Evolutionary conservation across 257 asterid species (phyloP), one percentile per base, ranked within the genome.

Genomic region (Anisodus acutangulus): DNA sequence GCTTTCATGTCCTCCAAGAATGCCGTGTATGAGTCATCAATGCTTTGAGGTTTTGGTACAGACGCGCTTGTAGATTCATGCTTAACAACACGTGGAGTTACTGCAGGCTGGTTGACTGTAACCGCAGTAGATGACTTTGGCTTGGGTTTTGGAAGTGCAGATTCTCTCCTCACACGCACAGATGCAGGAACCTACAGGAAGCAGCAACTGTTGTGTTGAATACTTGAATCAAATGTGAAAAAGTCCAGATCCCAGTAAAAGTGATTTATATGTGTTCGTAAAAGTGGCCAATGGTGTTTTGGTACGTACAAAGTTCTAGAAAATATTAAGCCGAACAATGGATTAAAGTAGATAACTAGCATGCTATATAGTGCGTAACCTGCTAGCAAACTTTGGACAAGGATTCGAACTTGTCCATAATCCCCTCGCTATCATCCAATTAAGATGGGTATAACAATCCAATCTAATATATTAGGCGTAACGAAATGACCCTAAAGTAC

Each of bases 1-100:
- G 95, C 95, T 85, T 93, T 95, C 98, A 95, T 95, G 88, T 95
- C 98, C 94, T 95, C 97, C 81, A 95, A 88, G 88, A 95, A 95
- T 10, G 98, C 98, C 86, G 79, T 89, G 85, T 95, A 95, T 0
- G 98, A 95, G 88, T 95, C 98, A 76, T 95, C 98, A 22, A 94
- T 93, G 78, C 98, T 95, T 82, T 82, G 94, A 53, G 95, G 95
- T 67, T 92, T 93, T 15, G 89, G 86, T 12, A 90, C 89, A 58
- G 95, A 78, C 17, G 91, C 66, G 71, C 86, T 81, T 19, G 80
- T 78, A 6, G 90, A 57, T 87, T 88, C 94, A 85, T 87, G 91
- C 91, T 88, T 93, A 22, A 84, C 74, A 41, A 82, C 85, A 43
- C 90, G 78, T 39, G 92, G 85, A 58, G 93, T 88, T 15, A 85